phyloP scores from a whole-genome alignment of 352 stramenopile species.

The Halophytophthora polymorphica region DNA sequence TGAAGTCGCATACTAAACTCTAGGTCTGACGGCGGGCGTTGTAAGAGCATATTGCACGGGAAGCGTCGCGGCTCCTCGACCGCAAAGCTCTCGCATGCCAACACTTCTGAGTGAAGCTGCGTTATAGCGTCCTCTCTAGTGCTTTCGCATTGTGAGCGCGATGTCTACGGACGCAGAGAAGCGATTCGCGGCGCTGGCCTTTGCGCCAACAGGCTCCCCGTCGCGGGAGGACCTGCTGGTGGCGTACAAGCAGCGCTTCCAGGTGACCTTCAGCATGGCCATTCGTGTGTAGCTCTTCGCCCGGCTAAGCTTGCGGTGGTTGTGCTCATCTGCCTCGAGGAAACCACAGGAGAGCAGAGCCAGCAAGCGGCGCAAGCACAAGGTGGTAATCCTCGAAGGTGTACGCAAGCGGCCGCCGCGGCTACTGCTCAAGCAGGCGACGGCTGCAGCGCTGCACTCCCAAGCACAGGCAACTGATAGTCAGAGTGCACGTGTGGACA shows the following conservation, averaged over 20 bases:
- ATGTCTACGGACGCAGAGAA: neutral
- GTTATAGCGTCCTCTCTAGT: no score
- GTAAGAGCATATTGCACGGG: neutral
- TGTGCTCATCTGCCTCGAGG: neutral
- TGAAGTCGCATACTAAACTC: no score
- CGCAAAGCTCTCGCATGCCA: neutral
- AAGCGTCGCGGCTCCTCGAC: constrained; percentile 1
- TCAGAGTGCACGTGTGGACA: constrained; percentile 3
- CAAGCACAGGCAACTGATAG: constrained; percentile 3
- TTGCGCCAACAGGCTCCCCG: neutral
- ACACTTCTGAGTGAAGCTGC: neutral
- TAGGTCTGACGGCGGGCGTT: no score
- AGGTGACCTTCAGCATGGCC: constrained; percentile 10
- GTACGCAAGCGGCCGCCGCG: constrained; percentile 37
- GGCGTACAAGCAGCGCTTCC: constrained; percentile 41
- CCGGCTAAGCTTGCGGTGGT: neutral
- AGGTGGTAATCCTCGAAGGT: constrained; percentile 59
- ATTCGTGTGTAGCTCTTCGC: no score
- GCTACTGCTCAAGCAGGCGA: constrained; percentile 35
- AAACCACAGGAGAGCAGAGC: constrained; percentile 34
- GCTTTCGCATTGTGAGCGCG: neutral
- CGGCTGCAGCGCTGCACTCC: constrained; percentile 11
- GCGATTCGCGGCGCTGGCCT: constrained; percentile 1
- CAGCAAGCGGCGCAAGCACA: constrained; percentile 45
- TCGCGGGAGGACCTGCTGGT: constrained; percentile 41